phyloP scores from a whole-genome alignment of 2,329 filamentous ascomycete species.

The Dactylonectria estremocensis region DNA sequence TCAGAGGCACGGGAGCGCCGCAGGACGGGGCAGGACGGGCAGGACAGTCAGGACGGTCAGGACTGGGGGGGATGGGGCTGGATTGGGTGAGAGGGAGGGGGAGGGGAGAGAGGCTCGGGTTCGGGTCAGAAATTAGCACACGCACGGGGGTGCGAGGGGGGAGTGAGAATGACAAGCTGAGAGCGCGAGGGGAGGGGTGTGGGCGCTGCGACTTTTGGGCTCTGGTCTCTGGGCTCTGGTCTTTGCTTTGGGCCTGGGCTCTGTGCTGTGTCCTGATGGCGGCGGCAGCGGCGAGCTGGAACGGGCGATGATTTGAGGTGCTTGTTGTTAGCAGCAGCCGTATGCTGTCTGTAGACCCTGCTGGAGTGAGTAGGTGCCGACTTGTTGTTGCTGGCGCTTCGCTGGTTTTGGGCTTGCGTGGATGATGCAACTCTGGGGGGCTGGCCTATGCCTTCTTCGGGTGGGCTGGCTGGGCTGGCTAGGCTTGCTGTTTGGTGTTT shows the following conservation, averaged over 20 bases:
- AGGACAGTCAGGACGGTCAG: constrained; percentile 40
- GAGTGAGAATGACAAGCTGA: constrained; percentile 23
- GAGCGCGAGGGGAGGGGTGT: constrained; percentile 6
- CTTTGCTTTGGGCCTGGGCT: constrained; percentile 16
- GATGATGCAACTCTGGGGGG: constrained; percentile 19
- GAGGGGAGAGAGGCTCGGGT: constrained; percentile 39
- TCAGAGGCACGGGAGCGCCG: constrained; percentile 43
- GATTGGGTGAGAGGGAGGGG: constrained; percentile 38
- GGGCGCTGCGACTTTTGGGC: background rate
- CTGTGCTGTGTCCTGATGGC: constrained; percentile 3
- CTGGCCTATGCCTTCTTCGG: constrained; percentile 19
- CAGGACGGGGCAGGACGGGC: constrained; percentile 41
- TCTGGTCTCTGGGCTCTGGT: background rate
- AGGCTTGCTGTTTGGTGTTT: constrained; percentile 12
- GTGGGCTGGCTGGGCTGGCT: constrained; percentile 15
- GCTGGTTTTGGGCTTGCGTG: constrained; percentile 25
- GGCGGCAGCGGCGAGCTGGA: constrained; percentile 15
- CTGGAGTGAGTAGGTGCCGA: background rate
- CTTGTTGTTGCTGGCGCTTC: constrained; percentile 7
- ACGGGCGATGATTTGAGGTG: background rate
- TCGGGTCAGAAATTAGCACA: constrained; percentile 49
- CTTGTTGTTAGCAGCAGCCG: constrained; percentile 9
- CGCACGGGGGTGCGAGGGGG: constrained; percentile 31
- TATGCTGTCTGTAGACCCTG: background rate
- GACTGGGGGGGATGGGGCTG: constrained; percentile 40